Conservation (phyloP, 73 alveolate species). For the Tetrahymena elliotti region DNA sequence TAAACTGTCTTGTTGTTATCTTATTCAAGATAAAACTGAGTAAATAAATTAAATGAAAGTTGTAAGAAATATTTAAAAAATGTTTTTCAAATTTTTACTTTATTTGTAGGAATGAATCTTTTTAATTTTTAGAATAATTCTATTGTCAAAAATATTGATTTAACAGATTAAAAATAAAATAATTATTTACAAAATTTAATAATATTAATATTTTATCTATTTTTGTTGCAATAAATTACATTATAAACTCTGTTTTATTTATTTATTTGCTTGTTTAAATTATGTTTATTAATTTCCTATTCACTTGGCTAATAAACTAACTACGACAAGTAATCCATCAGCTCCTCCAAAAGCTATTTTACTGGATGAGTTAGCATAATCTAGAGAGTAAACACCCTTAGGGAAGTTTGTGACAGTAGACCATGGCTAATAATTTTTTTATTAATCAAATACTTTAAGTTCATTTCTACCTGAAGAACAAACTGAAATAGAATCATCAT, state of each 20-base stretch:
- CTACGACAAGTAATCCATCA: conserved; percentile 50
- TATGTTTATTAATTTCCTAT: background rate
- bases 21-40: too few relatives aligned
- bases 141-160: too few relatives aligned
- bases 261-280: background rate
- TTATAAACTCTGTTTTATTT: background rate
- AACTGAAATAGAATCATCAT: conserved; percentile 12
- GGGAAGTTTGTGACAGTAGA: conserved; percentile 9
- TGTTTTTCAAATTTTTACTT: too few relatives aligned
- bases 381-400: conserved; percentile 56
- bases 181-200: too few relatives aligned
- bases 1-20: too few relatives aligned
- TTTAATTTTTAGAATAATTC: too few relatives aligned
- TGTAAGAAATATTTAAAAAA: too few relatives aligned
- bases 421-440: background rate
- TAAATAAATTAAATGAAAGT: too few relatives aligned
- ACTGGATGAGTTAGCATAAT: conserved; percentile 62
- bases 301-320: background rate
- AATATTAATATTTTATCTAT: too few relatives aligned
- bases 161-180: too few relatives aligned
- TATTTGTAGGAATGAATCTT: too few relatives aligned
- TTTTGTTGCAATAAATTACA: too few relatives aligned
- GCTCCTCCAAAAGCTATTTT: conserved; percentile 83
- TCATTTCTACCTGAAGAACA: conserved; percentile 33
- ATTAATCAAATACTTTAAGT: conserved; percentile 9